phyloP scores from a whole-genome alignment of 2,329 filamentous ascomycete species.

The Penicillium paneum region DNA sequence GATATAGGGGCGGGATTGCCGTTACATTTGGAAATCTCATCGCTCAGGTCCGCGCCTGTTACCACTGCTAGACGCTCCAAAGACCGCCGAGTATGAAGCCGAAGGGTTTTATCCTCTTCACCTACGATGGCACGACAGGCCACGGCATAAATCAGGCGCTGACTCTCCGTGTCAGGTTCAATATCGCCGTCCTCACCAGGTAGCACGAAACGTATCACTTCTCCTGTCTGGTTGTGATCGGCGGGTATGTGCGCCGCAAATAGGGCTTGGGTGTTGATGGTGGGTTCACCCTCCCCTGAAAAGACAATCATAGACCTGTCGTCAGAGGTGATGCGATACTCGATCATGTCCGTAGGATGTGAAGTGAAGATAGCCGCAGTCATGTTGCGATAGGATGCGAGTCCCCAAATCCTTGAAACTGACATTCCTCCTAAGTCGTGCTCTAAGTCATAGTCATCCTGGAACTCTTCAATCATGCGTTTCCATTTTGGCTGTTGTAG shows the following conservation, averaged over 20 bases:
- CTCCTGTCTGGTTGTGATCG: conserved; percentile 22
- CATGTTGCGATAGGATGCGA: conserved; percentile 49
- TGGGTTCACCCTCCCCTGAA: conserved; percentile 17
- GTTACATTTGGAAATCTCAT: conserved; percentile 33
- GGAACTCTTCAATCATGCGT: conserved; percentile 29
- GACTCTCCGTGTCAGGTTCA: conserved; percentile 20
- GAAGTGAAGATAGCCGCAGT: conserved; percentile 51
- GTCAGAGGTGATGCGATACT: conserved; percentile 52
- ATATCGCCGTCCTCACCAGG: conserved; percentile 15
- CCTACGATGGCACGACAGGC: conserved; percentile 36
- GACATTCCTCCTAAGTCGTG: conserved; percentile 51
- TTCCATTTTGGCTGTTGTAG: conserved; percentile 27
- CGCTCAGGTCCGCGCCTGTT: conserved; percentile 30
- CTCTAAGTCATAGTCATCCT: conserved; percentile 49
- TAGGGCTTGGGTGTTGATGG: conserved; percentile 9
- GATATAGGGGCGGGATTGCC: conserved; percentile 14
- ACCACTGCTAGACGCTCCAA: conserved; percentile 28
- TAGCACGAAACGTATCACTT: conserved; percentile 31
- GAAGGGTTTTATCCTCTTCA: conserved; percentile 21
- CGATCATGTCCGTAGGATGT: conserved; percentile 57
- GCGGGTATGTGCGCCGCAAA: conserved; percentile 10
- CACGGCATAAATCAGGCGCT: conserved; percentile 37
- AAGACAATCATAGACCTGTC: conserved; percentile 45
- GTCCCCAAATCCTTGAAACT: conserved; percentile 53
- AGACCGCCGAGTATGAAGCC: conserved; percentile 23